Evolutionary conservation across 495 filamentous ascomycete genomes (phyloP).

Genomic region (Talaromyces nanjingensis): DNA sequence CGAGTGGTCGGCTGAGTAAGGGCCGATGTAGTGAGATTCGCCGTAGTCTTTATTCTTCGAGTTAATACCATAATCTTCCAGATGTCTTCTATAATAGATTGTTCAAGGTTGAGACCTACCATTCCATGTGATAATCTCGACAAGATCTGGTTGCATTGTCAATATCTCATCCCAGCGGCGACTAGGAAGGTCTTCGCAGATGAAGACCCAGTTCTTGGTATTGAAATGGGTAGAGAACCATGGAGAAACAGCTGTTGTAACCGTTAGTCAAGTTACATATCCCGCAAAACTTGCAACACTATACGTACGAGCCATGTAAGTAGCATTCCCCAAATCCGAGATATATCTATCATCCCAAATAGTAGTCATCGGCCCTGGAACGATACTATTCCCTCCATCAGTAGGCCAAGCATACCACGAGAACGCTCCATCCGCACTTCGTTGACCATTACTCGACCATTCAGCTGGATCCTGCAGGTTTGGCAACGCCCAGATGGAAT

Average conservation of each 20-base stretch:
- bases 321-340: slow-evolving; percentile 8
- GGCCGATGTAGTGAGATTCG: slow-evolving; percentile 48
- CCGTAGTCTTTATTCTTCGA: slow-evolving; percentile 39
- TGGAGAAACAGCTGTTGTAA: slow-evolving; percentile 22
- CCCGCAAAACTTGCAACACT: not conserved
- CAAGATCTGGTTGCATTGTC: slow-evolving; percentile 33
- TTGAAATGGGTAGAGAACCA: slow-evolving; percentile 41
- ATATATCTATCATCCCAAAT: slow-evolving; percentile 23
- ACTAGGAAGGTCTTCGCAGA: slow-evolving; percentile 34
- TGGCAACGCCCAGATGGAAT: slow-evolving; percentile 20
- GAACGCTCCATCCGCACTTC: slow-evolving; percentile 19
- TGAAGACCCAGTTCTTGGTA: slow-evolving; percentile 49
- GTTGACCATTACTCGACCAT: not conserved
- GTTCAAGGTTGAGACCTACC: not conserved
- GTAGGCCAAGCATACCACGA: slow-evolving; percentile 29
- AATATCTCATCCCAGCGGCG: slow-evolving; percentile 50
- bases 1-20: slow-evolving; percentile 37
- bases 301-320: slow-evolving; percentile 32
- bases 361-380: slow-evolving; percentile 22
- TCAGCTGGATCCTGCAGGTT: slow-evolving; percentile 22
- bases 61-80: not conserved
- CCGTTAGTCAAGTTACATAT: not conserved
- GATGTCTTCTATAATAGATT: not conserved
- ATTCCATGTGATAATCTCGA: slow-evolving; percentile 62
- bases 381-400: slow-evolving; percentile 26